Evolutionary conservation across 179 eudicot genomes (phyloP), one percentile per base, ranked within the genome.

Genomic region (Spinacia oleracea): DNA sequence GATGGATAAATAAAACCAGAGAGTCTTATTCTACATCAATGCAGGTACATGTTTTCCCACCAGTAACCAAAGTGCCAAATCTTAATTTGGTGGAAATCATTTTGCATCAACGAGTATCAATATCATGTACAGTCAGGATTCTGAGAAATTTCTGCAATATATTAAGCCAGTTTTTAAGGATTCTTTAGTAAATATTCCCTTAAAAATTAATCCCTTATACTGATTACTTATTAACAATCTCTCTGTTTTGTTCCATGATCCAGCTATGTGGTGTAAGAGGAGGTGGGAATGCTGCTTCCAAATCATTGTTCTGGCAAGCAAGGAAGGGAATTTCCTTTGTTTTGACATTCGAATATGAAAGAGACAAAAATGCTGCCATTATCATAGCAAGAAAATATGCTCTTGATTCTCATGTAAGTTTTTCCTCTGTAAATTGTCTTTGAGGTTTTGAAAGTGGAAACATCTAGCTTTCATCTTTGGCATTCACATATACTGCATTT

Each of bases 251-350:
- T 77, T 62, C 29, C 0, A 51, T 70, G 21, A 58, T 66, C 25
- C 89, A 91, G 97, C 81, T 94, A 15, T 92, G 97, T 71, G 98
- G 98, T 65, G 92, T 90, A 77, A 87, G 98, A 89, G 98, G 93
- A 51, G 97, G 98, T 32, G 97, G 98, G 27, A 90, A 94, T 80
- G 91, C 91, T 32, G 96, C 98, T 50, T 89, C 96, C 3, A 91
- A 92, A 84, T 89, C 98, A 46, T 85, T 89, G 77, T 94, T 92
- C 84, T 94, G 98, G 98, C 98, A 90, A 85, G 87, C 89, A 29
- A 88, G 94, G 78, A 87, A 80, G 56, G 98, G 93, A 11, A 85
- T 88, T 50, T 91, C 97, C 15, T 94, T 89, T 55, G 89, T 91
- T 12, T 75, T 94, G 72, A 92, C 91, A 55, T 92, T 94, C 74